Evolutionary conservation across 1,284 basidiomycete species (phyloP).

Genomic region (Cryptococcus depauperatus): DNA sequence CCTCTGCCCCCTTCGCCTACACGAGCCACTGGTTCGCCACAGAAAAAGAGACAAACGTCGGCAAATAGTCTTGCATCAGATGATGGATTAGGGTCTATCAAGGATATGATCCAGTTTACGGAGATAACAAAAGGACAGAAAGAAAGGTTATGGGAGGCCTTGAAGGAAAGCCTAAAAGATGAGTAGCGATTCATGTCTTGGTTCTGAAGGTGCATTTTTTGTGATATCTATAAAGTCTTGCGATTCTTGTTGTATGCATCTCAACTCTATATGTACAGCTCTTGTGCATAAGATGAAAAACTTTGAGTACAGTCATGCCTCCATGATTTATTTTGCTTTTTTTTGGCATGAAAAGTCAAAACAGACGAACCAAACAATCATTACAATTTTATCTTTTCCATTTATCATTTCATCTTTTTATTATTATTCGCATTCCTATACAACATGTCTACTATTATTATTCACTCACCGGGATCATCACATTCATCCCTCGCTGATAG

Average conservation of each 20-base stretch:
- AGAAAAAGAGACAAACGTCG: slow-evolving; percentile 6
- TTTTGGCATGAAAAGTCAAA: no score
- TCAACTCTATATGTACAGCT: neutral
- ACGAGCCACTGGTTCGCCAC: slow-evolving; percentile 1
- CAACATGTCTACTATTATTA: slow-evolving; percentile 7
- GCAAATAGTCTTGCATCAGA: slow-evolving; percentile 2
- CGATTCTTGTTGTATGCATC: neutral
- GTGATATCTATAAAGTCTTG: neutral
- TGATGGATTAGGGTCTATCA: slow-evolving; percentile 4
- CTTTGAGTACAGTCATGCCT: no score
- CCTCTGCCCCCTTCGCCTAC: slow-evolving; percentile 2
- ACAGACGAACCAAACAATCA: no score
- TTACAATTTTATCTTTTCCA: no score
- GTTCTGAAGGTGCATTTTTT: neutral
- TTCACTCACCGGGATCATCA: slow-evolving; percentile 26
- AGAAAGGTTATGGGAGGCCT: slow-evolving; percentile 7
- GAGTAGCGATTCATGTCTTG: neutral
- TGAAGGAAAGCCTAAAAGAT: slow-evolving; percentile 5
- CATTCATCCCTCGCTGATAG: slow-evolving; percentile 31
- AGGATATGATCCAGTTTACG: slow-evolving; percentile 18
- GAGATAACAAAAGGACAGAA: slow-evolving; percentile 15
- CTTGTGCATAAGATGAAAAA: no score
- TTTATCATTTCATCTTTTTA: neutral
- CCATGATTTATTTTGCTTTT: no score
- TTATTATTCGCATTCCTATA: neutral